Evolutionary conservation across 768 basidiomycete genomes (phyloP).

Genomic region (Mrakia gelida): DNA sequence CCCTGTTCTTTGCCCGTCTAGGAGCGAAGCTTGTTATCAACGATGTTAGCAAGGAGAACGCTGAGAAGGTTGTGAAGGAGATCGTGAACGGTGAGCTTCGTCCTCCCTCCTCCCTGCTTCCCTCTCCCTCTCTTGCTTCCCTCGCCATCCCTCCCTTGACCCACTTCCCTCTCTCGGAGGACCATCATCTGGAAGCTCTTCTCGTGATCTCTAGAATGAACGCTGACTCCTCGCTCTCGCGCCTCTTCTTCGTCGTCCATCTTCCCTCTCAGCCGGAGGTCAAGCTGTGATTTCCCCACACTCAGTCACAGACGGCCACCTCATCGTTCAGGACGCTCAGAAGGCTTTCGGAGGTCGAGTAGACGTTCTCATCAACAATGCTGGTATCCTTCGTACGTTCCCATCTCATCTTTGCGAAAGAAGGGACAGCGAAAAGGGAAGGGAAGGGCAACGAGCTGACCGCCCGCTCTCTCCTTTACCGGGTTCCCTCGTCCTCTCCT

Average conservation of each 20-base stretch:
- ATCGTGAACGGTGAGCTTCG: conserved; percentile 65
- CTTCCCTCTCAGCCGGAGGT: conserved; percentile 65
- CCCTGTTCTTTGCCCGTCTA: conserved; percentile 81
- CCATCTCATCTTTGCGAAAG: not conserved
- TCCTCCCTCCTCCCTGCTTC: not conserved
- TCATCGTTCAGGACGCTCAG: conserved; percentile 37
- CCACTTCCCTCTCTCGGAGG: conserved; percentile 21
- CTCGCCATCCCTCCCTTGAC: not conserved
- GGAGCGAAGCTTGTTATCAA: conserved; percentile 95
- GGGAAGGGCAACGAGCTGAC: not conserved
- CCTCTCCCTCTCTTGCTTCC: not conserved
- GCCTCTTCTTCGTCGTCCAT: not conserved
- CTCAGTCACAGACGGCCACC: conserved; percentile 27
- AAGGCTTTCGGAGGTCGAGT: conserved; percentile 19
- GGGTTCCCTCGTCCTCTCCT: not conserved
- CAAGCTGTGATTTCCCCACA: conserved; percentile 58
- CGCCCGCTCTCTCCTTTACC: not conserved
- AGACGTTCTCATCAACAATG: conserved; percentile 79
- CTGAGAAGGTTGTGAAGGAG: conserved; percentile 86
- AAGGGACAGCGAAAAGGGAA: not conserved
- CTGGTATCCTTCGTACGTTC: conserved; percentile 62
- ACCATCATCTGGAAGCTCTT: not conserved
- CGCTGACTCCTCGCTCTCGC: not conserved
- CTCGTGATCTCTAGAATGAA: not conserved
- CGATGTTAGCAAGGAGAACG: conserved; percentile 81